Evolutionary conservation across 768 basidiomycete genomes (phyloP).

Genomic region (Sistotremastrum niveocremeum): DNA sequence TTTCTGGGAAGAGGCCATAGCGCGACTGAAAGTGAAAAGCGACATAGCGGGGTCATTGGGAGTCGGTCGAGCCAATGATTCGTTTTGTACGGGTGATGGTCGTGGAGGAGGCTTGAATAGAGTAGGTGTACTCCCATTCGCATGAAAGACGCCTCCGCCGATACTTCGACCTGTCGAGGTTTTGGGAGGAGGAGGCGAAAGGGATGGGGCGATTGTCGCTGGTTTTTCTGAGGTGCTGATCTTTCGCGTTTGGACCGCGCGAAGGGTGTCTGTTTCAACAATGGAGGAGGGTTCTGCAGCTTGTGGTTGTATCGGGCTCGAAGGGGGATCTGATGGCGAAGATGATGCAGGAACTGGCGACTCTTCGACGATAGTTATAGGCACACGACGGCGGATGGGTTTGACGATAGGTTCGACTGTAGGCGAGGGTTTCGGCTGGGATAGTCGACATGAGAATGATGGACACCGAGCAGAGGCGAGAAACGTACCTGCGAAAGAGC

Average conservation of each 20-base stretch:
- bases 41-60: slow-evolving; percentile 23
- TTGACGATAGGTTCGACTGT: slow-evolving; percentile 8
- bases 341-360: slow-evolving; percentile 6
- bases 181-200: slow-evolving; percentile 4
- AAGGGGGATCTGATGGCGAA: slow-evolving; percentile 2
- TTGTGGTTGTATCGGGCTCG: not conserved
- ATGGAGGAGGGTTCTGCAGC: no score
- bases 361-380: slow-evolving; percentile 45
- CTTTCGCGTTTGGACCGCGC: not conserved
- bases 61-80: slow-evolving; percentile 1
- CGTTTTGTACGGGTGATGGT: slow-evolving; percentile 1
- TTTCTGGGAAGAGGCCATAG: slow-evolving; percentile 36
- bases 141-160: not conserved
- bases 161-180: not conserved
- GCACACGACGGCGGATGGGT: slow-evolving; percentile 37
- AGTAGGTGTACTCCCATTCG: not conserved
- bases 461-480: not conserved
- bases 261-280: slow-evolving; percentile 8
- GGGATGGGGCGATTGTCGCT: not conserved
- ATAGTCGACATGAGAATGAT: not conserved
- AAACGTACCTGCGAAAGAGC: slow-evolving; percentile 18
- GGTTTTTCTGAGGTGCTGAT: slow-evolving; percentile 3
- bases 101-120: slow-evolving; percentile 3
- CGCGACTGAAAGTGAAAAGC: slow-evolving; percentile 48
- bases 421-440: slow-evolving; percentile 13